Percentiles rank a stretch among this genome's conserved stretches.
Evolutionary conservation across 2,329 filamentous ascomycete species (phyloP).

Genomic region (Plectosphaerella plurivora): DNA sequence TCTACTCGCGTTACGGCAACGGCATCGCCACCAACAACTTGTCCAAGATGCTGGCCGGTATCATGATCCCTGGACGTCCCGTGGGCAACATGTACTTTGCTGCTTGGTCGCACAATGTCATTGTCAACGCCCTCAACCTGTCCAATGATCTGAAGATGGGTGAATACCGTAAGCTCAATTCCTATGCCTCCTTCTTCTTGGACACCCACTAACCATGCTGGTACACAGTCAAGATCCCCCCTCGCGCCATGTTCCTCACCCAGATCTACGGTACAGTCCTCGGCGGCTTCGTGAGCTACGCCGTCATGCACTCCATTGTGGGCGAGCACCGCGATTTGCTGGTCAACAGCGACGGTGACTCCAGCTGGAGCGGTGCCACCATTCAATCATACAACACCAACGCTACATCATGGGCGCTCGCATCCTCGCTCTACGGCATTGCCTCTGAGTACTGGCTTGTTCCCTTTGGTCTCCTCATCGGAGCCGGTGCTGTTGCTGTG

Average conservation of each 20-base stretch:
- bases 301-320: conserved; percentile 51
- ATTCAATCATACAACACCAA: conserved; percentile 46
- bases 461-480: conserved; percentile 45
- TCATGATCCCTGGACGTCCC: conserved; percentile 44
- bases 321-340: conserved; percentile 42
- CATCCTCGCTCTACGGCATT: conserved; percentile 46
- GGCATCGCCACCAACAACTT: conserved; percentile 56
- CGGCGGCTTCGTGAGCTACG: conserved; percentile 50
- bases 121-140: conserved; percentile 43
- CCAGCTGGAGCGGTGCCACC: conserved; percentile 47
- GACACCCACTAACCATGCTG: conserved; percentile 11
- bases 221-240: conserved; percentile 47
- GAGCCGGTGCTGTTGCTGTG: conserved; percentile 34
- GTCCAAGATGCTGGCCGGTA: conserved; percentile 52
- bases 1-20: conserved; percentile 49
- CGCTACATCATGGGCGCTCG: conserved; percentile 44
- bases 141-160: conserved; percentile 53
- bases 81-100: conserved; percentile 56
- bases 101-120: conserved; percentile 55
- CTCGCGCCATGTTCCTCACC: conserved; percentile 49
- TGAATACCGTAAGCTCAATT: conserved; percentile 43
- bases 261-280: conserved; percentile 52
- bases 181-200: no score
- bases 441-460: conserved; percentile 40
- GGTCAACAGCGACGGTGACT: conserved; percentile 37